A percentile compares a stretch with the other conserved stretches of the same genome.
Conservation (phyloP, 768 basidiomycete species). For the Rhizopogon sp. region DNA sequence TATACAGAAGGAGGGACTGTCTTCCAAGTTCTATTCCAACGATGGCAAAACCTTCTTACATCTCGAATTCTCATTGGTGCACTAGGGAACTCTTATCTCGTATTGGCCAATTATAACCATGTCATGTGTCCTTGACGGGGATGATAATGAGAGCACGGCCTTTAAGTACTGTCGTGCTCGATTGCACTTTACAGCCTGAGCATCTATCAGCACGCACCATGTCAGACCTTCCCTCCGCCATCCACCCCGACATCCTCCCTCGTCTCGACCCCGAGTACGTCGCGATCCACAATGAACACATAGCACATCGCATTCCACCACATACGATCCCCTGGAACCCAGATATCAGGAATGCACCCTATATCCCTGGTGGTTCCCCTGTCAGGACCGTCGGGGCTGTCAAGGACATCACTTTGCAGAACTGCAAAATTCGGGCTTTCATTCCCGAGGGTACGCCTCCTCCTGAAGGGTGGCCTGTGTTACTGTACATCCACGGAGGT, state of each 20-base stretch:
- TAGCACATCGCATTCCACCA: conserved; percentile 40
- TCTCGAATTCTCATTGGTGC: neutral
- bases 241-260: conserved; percentile 54
- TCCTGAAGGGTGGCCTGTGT: conserved; percentile 57
- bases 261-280: conserved; percentile 62
- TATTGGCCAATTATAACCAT: conserved; percentile 6
- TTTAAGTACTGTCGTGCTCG: neutral
- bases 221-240: conserved; percentile 34
- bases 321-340: conserved; percentile 61
- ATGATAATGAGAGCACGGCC: neutral
- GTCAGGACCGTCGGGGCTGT: conserved; percentile 51
- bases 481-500: conserved; percentile 75
- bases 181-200: neutral
- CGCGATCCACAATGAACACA: conserved; percentile 46
- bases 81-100: neutral
- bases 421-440: conserved; percentile 57
- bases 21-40: no score
- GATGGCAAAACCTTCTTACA: no score
- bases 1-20: no score
- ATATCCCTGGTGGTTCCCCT: conserved; percentile 50
- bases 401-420: conserved; percentile 42
- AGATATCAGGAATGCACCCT: conserved; percentile 42
- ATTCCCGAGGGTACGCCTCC: conserved; percentile 51
- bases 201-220: conserved; percentile 1
- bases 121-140: conserved; percentile 8